Evolutionary conservation across 2,329 filamentous ascomycete species (phyloP), one percentile per base, ranked within the genome.

Genomic region (Allantophomopsis lycopodina): DNA sequence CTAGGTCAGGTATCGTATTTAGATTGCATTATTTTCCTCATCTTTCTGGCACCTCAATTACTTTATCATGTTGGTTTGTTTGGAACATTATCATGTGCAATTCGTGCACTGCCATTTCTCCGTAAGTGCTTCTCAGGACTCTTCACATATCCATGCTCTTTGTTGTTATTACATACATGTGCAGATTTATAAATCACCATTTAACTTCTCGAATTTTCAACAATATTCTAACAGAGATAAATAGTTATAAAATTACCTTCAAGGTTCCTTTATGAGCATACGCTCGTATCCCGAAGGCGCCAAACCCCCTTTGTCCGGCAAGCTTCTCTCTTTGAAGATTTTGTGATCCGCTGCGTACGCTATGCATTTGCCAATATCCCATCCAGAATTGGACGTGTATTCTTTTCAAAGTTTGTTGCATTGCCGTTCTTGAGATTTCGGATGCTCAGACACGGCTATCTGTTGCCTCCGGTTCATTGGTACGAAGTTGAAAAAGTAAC

Each of bases 341-440:
- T 86, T 34, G 81, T 87, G 37, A 70, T 89, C 42, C 71, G 82
- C 43, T 86, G 79, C 52, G 81, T 91, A 30, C 71, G 82, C 39
- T 87, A 83, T 65, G 81, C 80, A 12, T 89, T 89, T 54, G 72
- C 76, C 18, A 71, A 73, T 44, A 74, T 89, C 46, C 79, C 80
- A 2, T 68, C 80, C 7, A 66, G 62, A 28, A 71, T 89, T 18
- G 79, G 78, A 5, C 69, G 79, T 32, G 76, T 88, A 13, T 89
- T 91, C 65, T 85, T 91, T 56, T 80, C 76, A 6, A 85, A 79
- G 60, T 57, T 63, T 23, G 82, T 91, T 8, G 72, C 80, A 1
- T 55, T 85, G 37, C 83, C 83, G 0, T 89, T 89, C 55, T 56
- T 88, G 42, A 66, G 71, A 37, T 91, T 83, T 59, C 75, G 84